Conservation (phyloP, 805 yeast genomes). For the Hagleromyces aurorensis region DNA sequence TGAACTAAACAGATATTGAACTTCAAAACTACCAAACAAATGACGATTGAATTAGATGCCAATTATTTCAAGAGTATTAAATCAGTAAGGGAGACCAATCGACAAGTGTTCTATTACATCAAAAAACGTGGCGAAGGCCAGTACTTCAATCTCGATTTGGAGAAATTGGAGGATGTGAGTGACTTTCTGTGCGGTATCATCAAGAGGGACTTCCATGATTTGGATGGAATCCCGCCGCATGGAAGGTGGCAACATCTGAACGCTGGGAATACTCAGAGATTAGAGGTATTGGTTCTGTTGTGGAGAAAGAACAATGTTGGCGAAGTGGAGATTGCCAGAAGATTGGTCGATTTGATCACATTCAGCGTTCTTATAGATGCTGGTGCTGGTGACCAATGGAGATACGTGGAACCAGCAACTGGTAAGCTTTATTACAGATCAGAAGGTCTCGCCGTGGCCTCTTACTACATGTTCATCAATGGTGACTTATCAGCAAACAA, state of each 20-base stretch:
- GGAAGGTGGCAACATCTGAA: conserved; percentile 64
- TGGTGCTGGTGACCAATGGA: conserved; percentile 60
- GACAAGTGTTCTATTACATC: conserved; percentile 35
- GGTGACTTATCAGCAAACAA: conserved; percentile 40
- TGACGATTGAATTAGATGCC: too few species aligned
- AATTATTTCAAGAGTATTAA: conserved; percentile 40
- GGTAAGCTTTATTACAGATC: conserved; percentile 35
- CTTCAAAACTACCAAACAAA: too few species aligned
- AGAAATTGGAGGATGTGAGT: conserved; percentile 36
- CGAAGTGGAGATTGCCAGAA: conserved; percentile 41
- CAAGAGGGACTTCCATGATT: conserved; percentile 37
- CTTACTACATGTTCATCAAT: conserved; percentile 43
- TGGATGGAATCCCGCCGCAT: conserved; percentile 49
- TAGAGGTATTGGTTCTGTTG: conserved; percentile 35
- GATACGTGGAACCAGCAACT: conserved; percentile 35
- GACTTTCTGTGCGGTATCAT: conserved; percentile 41
- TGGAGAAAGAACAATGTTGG: conserved; percentile 33
- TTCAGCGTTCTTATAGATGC: conserved; percentile 59
- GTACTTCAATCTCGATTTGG: conserved; percentile 38
- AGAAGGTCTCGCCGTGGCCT: conserved; percentile 60
- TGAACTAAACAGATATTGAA: too few species aligned
- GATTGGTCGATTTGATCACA: conserved; percentile 49
- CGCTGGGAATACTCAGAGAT: conserved; percentile 39
- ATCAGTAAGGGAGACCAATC: conserved; percentile 48
- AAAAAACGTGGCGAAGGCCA: conserved; percentile 23